These are phyloP conservation scores for Candida oleophila DNA, from an alignment of 805 yeast genomes.

Conservation along the genomic window DNA sequence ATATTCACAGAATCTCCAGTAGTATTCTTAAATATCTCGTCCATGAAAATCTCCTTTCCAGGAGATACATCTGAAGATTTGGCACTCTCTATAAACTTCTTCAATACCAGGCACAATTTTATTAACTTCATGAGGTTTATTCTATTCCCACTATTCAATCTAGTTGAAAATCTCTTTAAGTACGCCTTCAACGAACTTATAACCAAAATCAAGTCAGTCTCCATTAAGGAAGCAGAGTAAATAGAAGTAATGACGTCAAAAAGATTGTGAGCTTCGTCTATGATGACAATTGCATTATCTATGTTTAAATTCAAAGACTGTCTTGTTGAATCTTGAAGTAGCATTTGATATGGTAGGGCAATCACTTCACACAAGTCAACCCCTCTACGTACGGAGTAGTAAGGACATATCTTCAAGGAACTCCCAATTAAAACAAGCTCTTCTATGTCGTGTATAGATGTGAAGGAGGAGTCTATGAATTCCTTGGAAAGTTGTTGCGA, in stretches of 20 bases:
- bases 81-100: conserved; percentile 41
- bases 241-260: conserved; percentile 72
- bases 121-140: conserved; percentile 63
- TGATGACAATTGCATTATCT: conserved; percentile 64
- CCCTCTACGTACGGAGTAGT: conserved; percentile 67
- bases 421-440: conserved; percentile 66
- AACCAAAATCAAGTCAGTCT: conserved; percentile 46
- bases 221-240: conserved; percentile 59
- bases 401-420: conserved; percentile 67
- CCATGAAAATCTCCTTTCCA: conserved; percentile 53
- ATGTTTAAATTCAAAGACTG: conserved; percentile 57
- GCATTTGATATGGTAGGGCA: conserved; percentile 81
- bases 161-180: conserved; percentile 55
- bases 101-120: conserved; percentile 53
- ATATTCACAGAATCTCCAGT: conserved; percentile 73
- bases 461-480: conserved; percentile 55
- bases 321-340: conserved; percentile 63
- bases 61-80: conserved; percentile 33
- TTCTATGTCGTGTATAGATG: conserved; percentile 73
- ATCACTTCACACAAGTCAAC: conserved; percentile 65
- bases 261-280: conserved; percentile 92
- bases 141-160: conserved; percentile 70
- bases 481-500: conserved; percentile 31
- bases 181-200: conserved; percentile 53
- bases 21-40: conserved; percentile 55